Base-by-base conservation (phyloP, 768 basidiomycete genomes). In the Mrakia hoshinonis region DNA sequence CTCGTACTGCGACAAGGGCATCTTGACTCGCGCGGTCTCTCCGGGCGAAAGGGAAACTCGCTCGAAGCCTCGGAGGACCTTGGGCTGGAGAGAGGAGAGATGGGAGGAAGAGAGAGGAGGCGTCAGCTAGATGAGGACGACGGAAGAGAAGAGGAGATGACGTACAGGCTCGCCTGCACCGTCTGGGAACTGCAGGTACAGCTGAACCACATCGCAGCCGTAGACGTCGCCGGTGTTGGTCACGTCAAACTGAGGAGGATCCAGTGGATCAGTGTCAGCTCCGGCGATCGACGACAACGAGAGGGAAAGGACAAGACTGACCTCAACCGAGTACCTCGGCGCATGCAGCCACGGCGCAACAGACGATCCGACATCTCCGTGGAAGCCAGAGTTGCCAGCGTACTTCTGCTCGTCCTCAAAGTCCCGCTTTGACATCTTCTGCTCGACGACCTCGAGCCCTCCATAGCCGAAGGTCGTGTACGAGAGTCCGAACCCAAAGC, bases 401-500 rank as follows among this genome's bases (percentile, higher is more conserved):
- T 66, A 63, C 47, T 39, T 9, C 31, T 43, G 29, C 39, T 61
- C 43, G 18, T 69, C 68, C 24, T 60, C 46, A 29, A 34, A 20
- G 10, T 65, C 48, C 12, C 55, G n/a, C 58, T 67, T 67, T 9
- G 52, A 47, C 10, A 24, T 4, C 7, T 24, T 1, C n/a, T 29
- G 62, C 49, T 65, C 63, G 29, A n/a, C 15, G 60, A 72, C 46
- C 39, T 81, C 74, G 13, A 93, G 80, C 36, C 83, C 80, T 49
- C 83, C 85, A 78, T 91, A 94, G 43, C 83, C 79, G 78, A 94
- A 97, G 1, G 80, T 84, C 48, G 93, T 89, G 81, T 96, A 97
- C 69, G 87, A 89, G 76, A 94, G 78, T 0, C 93, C 93, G 77
- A 87, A 94, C 5, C 93, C 93, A 77, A 97, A 97, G 22, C 47